Evolutionary conservation across 1,284 basidiomycete genomes (phyloP).

Genomic region (Malassezia furfur): DNA sequence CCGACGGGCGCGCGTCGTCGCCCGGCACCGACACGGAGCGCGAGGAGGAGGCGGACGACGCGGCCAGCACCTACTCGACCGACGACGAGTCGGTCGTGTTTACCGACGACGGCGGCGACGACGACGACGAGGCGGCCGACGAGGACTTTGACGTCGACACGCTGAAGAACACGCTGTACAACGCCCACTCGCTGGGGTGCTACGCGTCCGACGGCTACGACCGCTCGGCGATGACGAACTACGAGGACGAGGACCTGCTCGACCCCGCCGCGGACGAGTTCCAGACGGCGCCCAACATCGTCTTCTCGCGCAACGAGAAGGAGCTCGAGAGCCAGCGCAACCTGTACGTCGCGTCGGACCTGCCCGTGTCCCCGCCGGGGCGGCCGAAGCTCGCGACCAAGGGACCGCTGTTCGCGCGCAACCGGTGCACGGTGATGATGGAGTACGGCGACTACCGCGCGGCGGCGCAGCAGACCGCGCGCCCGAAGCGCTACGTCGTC

Average conservation of each 20-base stretch:
- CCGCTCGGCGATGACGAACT: slow-evolving; percentile 8
- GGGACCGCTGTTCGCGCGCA: slow-evolving; percentile 61
- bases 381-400: slow-evolving; percentile 3
- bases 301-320: slow-evolving; percentile 10
- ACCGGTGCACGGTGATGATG: slow-evolving; percentile 80
- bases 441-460: slow-evolving; percentile 55
- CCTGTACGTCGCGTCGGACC: neutral
- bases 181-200: slow-evolving; percentile 9
- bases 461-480: slow-evolving; percentile 52
- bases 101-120: slow-evolving; percentile 1
- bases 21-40: neutral
- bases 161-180: slow-evolving; percentile 10
- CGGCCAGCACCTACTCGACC: slow-evolving; percentile 1
- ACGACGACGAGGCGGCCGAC: slow-evolving; percentile 6
- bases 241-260: slow-evolving; percentile 18
- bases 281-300: slow-evolving; percentile 19
- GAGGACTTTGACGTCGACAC: slow-evolving; percentile 8
- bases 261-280: slow-evolving; percentile 16
- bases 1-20: neutral
- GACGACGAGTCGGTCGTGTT: slow-evolving; percentile 14
- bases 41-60: neutral
- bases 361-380: slow-evolving; percentile 8
- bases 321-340: slow-evolving; percentile 2
- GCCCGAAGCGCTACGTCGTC: slow-evolving; percentile 68
- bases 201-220: neutral